Evolutionary conservation across 1,139 yeast species (phyloP).

Genomic region (Taiozyma sp.): DNA sequence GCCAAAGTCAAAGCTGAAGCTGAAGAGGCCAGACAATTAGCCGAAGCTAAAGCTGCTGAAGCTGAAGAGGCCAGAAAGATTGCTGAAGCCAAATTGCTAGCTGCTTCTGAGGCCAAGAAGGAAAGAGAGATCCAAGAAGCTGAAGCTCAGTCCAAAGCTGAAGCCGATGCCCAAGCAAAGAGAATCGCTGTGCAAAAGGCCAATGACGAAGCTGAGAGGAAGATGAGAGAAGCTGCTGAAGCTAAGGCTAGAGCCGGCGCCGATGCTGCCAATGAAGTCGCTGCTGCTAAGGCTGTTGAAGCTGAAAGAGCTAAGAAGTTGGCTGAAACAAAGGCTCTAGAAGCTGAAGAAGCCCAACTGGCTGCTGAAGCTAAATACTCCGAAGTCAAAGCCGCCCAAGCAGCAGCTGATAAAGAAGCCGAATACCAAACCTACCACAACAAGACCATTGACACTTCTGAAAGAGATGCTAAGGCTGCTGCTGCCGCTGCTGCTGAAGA

Average conservation of each 20-base stretch:
- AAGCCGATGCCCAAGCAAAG: neutral
- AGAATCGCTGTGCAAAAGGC: neutral
- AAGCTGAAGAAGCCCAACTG: neutral
- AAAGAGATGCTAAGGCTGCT: neutral
- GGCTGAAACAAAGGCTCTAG: neutral
- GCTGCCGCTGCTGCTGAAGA: slow-evolving; percentile 1
- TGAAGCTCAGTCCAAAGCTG: neutral
- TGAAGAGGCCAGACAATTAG: neutral
- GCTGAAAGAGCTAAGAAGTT: neutral
- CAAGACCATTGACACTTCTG: neutral
- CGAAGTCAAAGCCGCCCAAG: neutral
- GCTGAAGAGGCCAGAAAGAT: neutral
- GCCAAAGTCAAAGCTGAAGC: neutral
- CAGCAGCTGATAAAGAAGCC: neutral
- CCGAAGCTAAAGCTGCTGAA: neutral
- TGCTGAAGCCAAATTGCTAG: neutral
- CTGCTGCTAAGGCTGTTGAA: neutral
- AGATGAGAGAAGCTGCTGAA: neutral
- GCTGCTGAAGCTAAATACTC: neutral
- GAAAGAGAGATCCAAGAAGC: slow-evolving; percentile 1
- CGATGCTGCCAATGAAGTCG: neutral
- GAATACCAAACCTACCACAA: neutral
- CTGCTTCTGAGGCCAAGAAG: neutral
- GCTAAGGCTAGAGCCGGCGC: neutral
- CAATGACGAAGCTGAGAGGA: neutral